Base-by-base conservation (phyloP, 257 asterid species). In the Cinchona pubescens region DNA sequence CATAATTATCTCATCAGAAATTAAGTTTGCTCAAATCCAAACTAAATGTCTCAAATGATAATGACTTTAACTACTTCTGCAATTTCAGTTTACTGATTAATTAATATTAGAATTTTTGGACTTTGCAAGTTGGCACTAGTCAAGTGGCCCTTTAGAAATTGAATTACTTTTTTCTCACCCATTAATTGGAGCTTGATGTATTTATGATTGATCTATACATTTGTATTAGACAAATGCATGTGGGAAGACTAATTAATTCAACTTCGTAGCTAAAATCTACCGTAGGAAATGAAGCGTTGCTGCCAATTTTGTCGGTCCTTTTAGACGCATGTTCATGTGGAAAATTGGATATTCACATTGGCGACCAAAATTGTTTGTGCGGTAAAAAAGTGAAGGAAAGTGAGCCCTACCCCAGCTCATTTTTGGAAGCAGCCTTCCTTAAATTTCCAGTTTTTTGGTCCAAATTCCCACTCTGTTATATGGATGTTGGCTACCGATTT, bases 281-380 rank as follows among this genome's bases (percentile, higher is more conserved):
- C 46, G 29, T 25, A 27, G n/a, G n/a, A n/a, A 37, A 46, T 64
- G 71, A 73, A 65, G 46, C 30, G 64, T 67, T 61, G 49, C 49
- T 48, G 34, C 37, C 74, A 53, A 75, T 27, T 67, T 63, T 79
- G 83, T 79, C 80, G 66, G 79, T 69, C 64, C 56, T 63, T 78
- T 55, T 9, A 43, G 63, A 68, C 37, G 46, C 72, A 74, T 32
- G 8, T 64, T 76, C 82, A 67, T 71, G 82, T 60, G 82, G 18
- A 63, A 3, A 18, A 38, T 38, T 40, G n/a, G n/a, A n/a, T n/a
- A n/a, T 34, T 32, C 25, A 15, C 0, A 42, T 30, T 61, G 51
- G 23, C 25, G 64, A 37, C 5, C 40, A 34, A n/a, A n/a, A n/a
- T 35, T 34, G 71, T 7, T 29, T 49, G 58, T 15, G 40, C 35